These are phyloP conservation scores for Penicillium simplicissimum DNA, from an alignment of 495 filamentous ascomycete genomes.

Conservation along the genomic window DNA sequence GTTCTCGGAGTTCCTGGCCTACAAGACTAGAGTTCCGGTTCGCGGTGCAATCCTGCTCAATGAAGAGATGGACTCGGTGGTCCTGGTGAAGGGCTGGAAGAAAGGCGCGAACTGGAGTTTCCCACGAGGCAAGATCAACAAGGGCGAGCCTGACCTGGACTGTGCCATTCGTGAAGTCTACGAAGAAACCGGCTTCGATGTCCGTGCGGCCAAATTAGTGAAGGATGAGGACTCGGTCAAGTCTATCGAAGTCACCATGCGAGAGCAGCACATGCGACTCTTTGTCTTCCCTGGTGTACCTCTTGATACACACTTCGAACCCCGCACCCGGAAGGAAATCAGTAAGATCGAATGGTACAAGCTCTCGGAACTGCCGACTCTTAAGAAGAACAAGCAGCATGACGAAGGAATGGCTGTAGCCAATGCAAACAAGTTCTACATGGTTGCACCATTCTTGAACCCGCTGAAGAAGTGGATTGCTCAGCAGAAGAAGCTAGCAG, in stretches of 20 bases:
- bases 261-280: constrained; percentile 87
- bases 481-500: constrained; percentile 72
- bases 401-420: constrained; percentile 52
- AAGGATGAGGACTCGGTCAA: constrained; percentile 66
- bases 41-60: constrained; percentile 92
- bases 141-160: constrained; percentile 86
- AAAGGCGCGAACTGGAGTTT: constrained; percentile 97
- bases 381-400: constrained; percentile 64
- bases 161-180: constrained; percentile 93
- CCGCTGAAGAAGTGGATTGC: constrained; percentile 89
- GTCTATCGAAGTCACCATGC: constrained; percentile 81
- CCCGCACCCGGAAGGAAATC: constrained; percentile 93
- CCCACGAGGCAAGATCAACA: constrained; percentile 94
- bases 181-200: constrained; percentile 92
- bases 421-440: constrained; percentile 89
- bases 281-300: constrained; percentile 89
- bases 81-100: constrained; percentile 97
- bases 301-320: constrained; percentile 81
- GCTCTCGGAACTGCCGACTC: constrained; percentile 81
- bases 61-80: constrained; percentile 82
- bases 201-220: constrained; percentile 70
- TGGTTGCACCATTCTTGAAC: constrained; percentile 91
- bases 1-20: constrained; percentile 85
- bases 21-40: constrained; percentile 92
- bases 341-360: constrained; percentile 94